Percentiles rank a stretch among this genome's conserved stretches.
These are phyloP conservation scores for Pulveroboletus sp. DNA, from an alignment of 768 basidiomycete genomes.

Conservation along the genomic window DNA sequence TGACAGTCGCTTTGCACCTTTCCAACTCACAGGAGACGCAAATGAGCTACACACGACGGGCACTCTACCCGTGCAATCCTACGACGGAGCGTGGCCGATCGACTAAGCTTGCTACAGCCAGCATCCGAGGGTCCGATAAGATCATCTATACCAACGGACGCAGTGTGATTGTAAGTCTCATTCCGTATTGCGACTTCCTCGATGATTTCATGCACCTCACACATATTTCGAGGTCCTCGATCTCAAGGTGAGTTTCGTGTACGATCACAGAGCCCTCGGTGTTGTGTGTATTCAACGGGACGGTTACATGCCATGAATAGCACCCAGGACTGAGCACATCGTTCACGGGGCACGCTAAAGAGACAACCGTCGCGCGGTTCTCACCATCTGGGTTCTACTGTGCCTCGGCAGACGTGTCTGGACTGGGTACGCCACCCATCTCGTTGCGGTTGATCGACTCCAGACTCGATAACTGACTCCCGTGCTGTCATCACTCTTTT, in stretches of 20 bases:
- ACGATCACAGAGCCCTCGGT: neutral
- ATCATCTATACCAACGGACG: conserved; percentile 83
- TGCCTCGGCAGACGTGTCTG: conserved; percentile 80
- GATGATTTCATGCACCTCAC: neutral
- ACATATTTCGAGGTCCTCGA: conserved; percentile 63
- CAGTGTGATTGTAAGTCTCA: conserved; percentile 71
- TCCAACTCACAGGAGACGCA: neutral
- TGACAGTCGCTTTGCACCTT: neutral
- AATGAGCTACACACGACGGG: conserved; percentile 50
- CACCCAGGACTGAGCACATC: conserved; percentile 57
- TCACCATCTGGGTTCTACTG: conserved; percentile 95
- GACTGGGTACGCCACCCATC: conserved; percentile 56
- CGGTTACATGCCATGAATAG: conserved; percentile 33
- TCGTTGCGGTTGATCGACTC: neutral
- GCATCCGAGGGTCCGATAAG: conserved; percentile 51
- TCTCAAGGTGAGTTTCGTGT: conserved; percentile 54
- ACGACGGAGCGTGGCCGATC: conserved; percentile 59
- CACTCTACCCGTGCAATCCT: conserved; percentile 66
- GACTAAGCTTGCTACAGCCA: conserved; percentile 68
- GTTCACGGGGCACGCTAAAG: conserved; percentile 79
- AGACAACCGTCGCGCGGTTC: conserved; percentile 83
- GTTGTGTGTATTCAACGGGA: neutral
- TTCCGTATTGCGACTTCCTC: neutral
- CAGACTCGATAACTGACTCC: neutral
- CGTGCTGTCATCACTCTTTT: neutral